Evolutionary conservation across 2,329 filamentous ascomycete species (phyloP), one percentile per base, ranked within the genome.

Genomic region (Trichoderma sp.): DNA sequence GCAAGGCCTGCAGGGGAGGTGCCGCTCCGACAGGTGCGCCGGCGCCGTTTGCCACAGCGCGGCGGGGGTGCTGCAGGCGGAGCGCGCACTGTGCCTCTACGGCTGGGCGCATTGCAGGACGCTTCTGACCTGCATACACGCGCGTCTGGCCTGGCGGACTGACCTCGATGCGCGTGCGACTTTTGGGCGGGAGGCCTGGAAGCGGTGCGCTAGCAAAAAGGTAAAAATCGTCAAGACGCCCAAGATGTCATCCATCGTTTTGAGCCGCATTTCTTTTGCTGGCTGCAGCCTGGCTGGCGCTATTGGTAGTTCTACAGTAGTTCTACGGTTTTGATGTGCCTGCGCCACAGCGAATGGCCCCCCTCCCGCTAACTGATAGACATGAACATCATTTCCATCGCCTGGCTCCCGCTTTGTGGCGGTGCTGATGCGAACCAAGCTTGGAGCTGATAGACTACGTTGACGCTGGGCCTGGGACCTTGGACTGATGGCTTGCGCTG

Each of bases 91-190:
- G 68, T 70, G 49, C 35, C 31, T 6, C 14, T 29, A 24, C 2
- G 27, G 57, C 21, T 29, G 52, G 40, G 52, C 52, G 19, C 11
- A 27, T 21, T 29, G 31, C 8, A 19, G 55, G 14, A 29, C n/a
- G 37, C 53, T 40, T 60, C 62, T 70, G 68, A 70, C 68, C 63
- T 70, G 68, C 68, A 70, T 70, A 70, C 68, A 70, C 68, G 68
- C 68, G 68, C 68, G 68, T 70, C 57, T 70, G 68, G 56, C 33
- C 21, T 53, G 29, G n/a, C 35, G n/a, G 49, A 69, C 60, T 69
- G 68, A 69, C 68, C 62, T 47, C 19, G n/a, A 13, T 40, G 60
- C 68, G 43, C 68, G 59, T 69, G 67, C 21, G 49, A 47, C 21
- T 33, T 33, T 27, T 21, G 31, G 35, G n/a, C 24, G 33, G 49